phyloP scores from a whole-genome alignment of 106 monocot genomes.

The Dendrobium huoshanense region DNA sequence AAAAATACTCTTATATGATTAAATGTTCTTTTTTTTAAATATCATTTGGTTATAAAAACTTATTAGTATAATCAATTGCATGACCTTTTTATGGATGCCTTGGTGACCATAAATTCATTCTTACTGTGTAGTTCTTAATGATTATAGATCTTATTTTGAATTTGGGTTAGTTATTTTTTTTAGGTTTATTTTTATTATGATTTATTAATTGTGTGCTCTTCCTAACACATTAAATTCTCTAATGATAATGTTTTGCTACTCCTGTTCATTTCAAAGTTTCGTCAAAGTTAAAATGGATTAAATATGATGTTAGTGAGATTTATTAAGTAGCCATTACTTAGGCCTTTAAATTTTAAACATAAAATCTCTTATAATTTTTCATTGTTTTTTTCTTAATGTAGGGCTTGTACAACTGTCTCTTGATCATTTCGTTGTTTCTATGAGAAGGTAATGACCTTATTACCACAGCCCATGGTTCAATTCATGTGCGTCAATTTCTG shows the following conservation, averaged over 20 bases:
- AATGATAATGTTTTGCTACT: not conserved
- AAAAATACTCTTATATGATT: no score
- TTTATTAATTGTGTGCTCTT: not conserved
- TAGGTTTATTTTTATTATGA: not conserved
- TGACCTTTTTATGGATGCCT: not conserved
- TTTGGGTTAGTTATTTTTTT: no score
- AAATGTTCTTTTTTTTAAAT: no score
- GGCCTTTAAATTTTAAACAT: not conserved
- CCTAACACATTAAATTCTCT: not conserved
- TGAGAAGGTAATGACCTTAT: constrained; percentile 47
- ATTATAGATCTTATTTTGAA: not conserved
- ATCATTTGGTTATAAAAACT: no score
- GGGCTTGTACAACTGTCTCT: constrained; percentile 70
- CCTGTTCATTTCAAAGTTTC: not conserved
- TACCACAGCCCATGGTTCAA: not conserved
- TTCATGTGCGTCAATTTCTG: not conserved
- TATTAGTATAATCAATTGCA: no score
- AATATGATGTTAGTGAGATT: not conserved
- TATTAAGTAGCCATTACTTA: not conserved
- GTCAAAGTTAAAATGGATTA: not conserved
- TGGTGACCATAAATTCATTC: not conserved
- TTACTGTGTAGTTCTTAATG: not conserved
- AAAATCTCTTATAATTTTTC: not conserved
- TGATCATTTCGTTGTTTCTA: constrained; percentile 73
- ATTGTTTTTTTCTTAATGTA: constrained; percentile 15